phyloP scores from a whole-genome alignment of 1,284 basidiomycete species.

The Ceratobasidium sp. region DNA sequence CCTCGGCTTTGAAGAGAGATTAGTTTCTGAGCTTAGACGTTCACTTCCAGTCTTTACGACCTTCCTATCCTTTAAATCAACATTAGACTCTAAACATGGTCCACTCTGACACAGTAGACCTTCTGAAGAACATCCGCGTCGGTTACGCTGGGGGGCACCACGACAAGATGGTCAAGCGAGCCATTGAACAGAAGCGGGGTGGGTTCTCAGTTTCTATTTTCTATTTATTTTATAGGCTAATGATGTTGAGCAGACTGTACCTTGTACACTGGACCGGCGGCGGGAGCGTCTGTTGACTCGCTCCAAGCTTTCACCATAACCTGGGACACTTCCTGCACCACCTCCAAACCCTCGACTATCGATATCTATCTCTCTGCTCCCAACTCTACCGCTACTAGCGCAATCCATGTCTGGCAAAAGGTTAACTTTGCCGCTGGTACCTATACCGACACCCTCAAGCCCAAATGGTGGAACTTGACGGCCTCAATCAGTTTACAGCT shows the following conservation, averaged over 20 bases:
- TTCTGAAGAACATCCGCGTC: constrained; percentile 20
- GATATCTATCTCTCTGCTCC: constrained; percentile 84
- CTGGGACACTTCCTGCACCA: constrained; percentile 73
- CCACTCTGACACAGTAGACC: neutral
- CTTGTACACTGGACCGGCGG: constrained; percentile 76
- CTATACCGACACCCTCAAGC: constrained; percentile 64
- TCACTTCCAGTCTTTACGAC: constrained; percentile 44
- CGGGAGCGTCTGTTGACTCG: constrained; percentile 64
- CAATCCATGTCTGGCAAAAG: constrained; percentile 74
- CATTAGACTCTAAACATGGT: constrained; percentile 11
- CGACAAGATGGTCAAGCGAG: constrained; percentile 22
- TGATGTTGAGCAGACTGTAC: neutral
- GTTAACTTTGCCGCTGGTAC: constrained; percentile 69
- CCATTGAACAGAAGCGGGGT: constrained; percentile 41
- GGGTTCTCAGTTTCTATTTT: neutral
- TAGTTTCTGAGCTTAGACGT: constrained; percentile 16
- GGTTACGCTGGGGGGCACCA: constrained; percentile 18
- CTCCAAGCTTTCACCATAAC: constrained; percentile 69
- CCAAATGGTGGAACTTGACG: constrained; percentile 84
- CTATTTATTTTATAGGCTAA: constrained; percentile 5
- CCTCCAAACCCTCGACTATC: constrained; percentile 64
- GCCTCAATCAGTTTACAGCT: constrained; percentile 71
- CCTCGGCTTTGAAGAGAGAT: constrained; percentile 11
- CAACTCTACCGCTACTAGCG: constrained; percentile 58
- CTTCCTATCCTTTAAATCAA: constrained; percentile 31